Base-by-base conservation (phyloP, 345 rosid genomes). In the Conringia planisiliqua region DNA sequence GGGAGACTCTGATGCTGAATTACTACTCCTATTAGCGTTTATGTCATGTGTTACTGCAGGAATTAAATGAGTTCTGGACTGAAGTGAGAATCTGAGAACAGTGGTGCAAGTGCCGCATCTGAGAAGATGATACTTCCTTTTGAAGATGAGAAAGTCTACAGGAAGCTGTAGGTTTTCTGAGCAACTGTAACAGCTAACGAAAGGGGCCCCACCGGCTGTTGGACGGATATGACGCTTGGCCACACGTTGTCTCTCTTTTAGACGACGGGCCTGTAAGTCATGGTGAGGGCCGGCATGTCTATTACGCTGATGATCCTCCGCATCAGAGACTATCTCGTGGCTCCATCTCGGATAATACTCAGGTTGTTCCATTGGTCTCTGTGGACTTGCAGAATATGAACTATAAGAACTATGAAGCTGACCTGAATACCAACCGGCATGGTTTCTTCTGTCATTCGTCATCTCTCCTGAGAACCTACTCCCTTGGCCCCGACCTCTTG, bases 151-250 rank as follows among this genome's bases (percentile, higher is more conserved):
- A 82, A 91, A 94, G 81, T 94, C 96, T 66, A 79, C 90, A 67
- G 98, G 97, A 17, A 94, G 74, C 78, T 79, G 92, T 70, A 94
- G 77, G 56, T 62, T 78, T 22, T 56, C 78, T 63, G 80, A 77
- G 87, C 98, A 91, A 35, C 6, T 4, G 79, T 80, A 79, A 78
- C 97, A 94, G 73, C 84, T 70, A 35, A 87, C 17, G 33, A 91
- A 79, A 61, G 98, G 98, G 7, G 95, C 96, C 3, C 91, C 98
- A 59, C 97, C 98, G 3, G 90, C 90, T 13, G 85, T 78, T 32
- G 97, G 96, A 24, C 88, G 83, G 73, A 87, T 63, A 78, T 84
- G 89, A 67, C 89, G 82, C 84, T 85, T 91, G 22, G 77, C 87
- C 55, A 76, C 72, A 52, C 71, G 76, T 74, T 70, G 79, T 79